Conservation (phyloP, 257 asterid species). For the Solanum okadae region DNA sequence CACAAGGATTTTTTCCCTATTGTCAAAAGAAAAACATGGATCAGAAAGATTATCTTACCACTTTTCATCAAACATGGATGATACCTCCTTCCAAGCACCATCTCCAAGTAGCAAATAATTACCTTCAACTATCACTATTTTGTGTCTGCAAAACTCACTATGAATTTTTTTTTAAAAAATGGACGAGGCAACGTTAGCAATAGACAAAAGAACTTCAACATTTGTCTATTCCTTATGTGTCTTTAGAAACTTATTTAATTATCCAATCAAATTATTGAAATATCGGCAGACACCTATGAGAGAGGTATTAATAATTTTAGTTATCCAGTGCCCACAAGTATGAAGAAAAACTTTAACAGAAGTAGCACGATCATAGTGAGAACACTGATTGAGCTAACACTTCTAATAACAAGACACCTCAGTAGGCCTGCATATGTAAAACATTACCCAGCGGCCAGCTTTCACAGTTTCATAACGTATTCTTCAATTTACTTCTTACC, state of each 20-base stretch:
- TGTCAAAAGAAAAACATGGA: background rate
- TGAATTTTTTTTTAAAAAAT: background rate
- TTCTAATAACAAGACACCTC: background rate
- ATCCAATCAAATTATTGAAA: background rate
- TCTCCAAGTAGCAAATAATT: slow-evolving; percentile 77
- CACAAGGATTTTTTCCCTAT: background rate
- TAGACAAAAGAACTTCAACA: background rate
- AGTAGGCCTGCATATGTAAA: background rate
- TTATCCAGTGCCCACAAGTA: background rate
- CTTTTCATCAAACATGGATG: slow-evolving; percentile 69
- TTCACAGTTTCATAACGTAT: background rate
- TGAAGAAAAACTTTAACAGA: background rate
- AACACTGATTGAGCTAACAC: background rate
- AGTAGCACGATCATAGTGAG: background rate
- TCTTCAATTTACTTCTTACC: background rate
- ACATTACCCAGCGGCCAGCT: background rate
- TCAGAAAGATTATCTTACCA: slow-evolving; percentile 43
- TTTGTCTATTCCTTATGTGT: background rate
- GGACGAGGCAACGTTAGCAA: background rate
- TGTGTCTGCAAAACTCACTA: slow-evolving; percentile 49
- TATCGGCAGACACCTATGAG: background rate
- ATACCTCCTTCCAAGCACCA: slow-evolving; percentile 68
- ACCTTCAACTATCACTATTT: slow-evolving; percentile 89
- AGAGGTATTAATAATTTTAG: background rate
- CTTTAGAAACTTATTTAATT: background rate